phyloP scores from a whole-genome alignment of 1,284 basidiomycete genomes.

The Tetrapyrgos nigripes region DNA sequence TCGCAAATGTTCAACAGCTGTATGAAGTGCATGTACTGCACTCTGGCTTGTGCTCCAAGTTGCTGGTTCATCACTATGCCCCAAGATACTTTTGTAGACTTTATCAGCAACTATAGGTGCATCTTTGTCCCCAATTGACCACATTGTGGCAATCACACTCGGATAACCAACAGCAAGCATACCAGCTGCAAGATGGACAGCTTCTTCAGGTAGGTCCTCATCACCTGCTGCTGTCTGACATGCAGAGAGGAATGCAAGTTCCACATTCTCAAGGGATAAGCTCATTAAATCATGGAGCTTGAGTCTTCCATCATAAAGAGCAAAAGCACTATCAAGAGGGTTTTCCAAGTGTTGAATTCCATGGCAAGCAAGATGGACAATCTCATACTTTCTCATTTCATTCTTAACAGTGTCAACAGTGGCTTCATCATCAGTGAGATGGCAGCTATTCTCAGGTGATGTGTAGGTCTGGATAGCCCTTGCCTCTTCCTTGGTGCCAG shows the following conservation, averaged over 20 bases:
- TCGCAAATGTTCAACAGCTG: conserved; percentile 1
- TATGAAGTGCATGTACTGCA: conserved; percentile 5
- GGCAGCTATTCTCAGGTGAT: background rate
- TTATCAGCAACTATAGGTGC: background rate
- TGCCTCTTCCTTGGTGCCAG: background rate
- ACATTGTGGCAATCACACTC: conserved; percentile 27
- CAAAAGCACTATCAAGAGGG: conserved; percentile 21
- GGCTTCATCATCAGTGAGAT: conserved; percentile 12
- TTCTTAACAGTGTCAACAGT: conserved; percentile 7
- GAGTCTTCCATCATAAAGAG: conserved; percentile 19
- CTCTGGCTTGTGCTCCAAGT: background rate
- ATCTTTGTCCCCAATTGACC: conserved; percentile 16
- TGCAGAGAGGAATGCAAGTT: conserved; percentile 23
- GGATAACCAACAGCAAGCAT: conserved; percentile 22
- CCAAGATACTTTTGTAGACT: background rate
- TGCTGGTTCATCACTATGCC: background rate
- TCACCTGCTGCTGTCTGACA: conserved; percentile 25
- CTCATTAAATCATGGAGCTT: conserved; percentile 21
- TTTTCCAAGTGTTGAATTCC: conserved; percentile 17
- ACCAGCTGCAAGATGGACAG: conserved; percentile 23
- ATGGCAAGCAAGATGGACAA: conserved; percentile 26
- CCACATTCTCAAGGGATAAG: conserved; percentile 5
- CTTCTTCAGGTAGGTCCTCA: conserved; percentile 20
- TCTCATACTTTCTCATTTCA: conserved; percentile 9
- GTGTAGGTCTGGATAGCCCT: background rate